Evolutionary conservation across 371 early-diverging fungal species (phyloP).

Genomic region (Mucor racemosus): DNA sequence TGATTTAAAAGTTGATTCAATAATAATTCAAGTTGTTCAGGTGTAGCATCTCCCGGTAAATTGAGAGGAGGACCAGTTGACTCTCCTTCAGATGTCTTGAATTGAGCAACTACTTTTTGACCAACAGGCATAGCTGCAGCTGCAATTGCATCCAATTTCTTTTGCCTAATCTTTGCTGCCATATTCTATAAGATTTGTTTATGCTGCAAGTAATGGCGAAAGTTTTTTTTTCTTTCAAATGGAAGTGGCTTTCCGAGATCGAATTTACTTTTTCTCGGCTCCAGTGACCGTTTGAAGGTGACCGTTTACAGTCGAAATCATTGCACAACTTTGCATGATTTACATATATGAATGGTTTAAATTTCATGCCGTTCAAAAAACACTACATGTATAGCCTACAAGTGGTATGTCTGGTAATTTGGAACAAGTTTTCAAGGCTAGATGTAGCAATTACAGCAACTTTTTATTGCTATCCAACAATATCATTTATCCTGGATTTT

Average conservation of each 20-base stretch:
- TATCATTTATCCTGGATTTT: too few relatives aligned
- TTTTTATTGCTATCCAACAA: too few relatives aligned
- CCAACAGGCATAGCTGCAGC: constrained; percentile 51
- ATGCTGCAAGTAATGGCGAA: background rate
- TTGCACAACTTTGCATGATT: too few relatives aligned
- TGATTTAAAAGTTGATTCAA: constrained; percentile 89
- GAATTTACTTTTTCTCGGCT: background rate
- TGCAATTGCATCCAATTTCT: constrained; percentile 39
- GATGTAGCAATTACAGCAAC: too few relatives aligned
- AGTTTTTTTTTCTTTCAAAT: constrained; percentile 4
- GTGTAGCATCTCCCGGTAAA: constrained; percentile 82
- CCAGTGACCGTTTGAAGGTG: background rate
- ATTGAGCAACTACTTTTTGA: constrained; percentile 76
- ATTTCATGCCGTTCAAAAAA: too few relatives aligned
- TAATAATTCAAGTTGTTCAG: constrained; percentile 84
- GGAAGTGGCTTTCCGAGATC: background rate
- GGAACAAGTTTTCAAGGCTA: too few relatives aligned
- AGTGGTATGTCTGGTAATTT: too few relatives aligned
- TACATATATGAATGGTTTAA: too few relatives aligned
- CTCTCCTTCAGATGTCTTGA: constrained; percentile 84
- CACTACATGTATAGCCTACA: too few relatives aligned
- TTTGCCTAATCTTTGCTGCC: constrained; percentile 40
- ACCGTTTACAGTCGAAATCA: too few relatives aligned
- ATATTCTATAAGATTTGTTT: constrained; percentile 13
- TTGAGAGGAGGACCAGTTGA: constrained; percentile 84